These are phyloP conservation scores for Fusarium mundagurra DNA, from an alignment of 2,329 filamentous ascomycete genomes.

Conservation along the genomic window DNA sequence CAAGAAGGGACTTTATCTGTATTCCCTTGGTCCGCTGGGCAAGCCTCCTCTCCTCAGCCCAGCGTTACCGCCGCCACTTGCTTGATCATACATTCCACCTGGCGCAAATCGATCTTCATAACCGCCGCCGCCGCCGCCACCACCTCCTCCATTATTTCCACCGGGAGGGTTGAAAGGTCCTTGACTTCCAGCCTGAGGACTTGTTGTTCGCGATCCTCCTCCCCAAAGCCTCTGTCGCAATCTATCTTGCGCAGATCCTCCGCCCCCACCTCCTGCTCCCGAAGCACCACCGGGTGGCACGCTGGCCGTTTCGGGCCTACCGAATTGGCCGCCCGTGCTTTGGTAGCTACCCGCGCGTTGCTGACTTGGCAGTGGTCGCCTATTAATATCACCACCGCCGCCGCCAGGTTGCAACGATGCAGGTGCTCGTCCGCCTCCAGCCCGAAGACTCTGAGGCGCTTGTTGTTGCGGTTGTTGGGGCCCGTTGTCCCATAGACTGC, in stretches of 20 bases:
- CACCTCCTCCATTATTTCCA: slow-evolving; percentile 38
- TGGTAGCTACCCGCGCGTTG: slow-evolving; percentile 75
- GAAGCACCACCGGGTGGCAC: slow-evolving; percentile 45
- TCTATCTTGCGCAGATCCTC: slow-evolving; percentile 78
- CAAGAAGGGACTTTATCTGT: slow-evolving; percentile 42
- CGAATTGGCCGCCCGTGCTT: slow-evolving; percentile 46
- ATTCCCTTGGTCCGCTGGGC: slow-evolving; percentile 57
- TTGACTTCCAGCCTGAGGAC: slow-evolving; percentile 53
- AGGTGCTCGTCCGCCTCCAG: slow-evolving; percentile 51
- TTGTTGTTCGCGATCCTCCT: slow-evolving; percentile 64
- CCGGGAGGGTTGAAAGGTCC: slow-evolving; percentile 60
- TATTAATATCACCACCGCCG: slow-evolving; percentile 47
- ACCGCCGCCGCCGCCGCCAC: slow-evolving; percentile 46
- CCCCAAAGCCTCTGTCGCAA: slow-evolving; percentile 83
- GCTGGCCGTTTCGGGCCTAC: slow-evolving; percentile 38
- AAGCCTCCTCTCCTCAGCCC: slow-evolving; percentile 52
- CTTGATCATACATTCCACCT: slow-evolving; percentile 56
- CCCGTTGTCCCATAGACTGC: slow-evolving; percentile 67
- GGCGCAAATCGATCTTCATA: slow-evolving; percentile 60
- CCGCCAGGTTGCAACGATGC: slow-evolving; percentile 40
- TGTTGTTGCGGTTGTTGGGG: slow-evolving; percentile 45
- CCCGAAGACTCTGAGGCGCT: slow-evolving; percentile 56
- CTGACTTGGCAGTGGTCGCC: slow-evolving; percentile 46
- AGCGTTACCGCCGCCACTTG: slow-evolving; percentile 45
- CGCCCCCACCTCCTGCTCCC: slow-evolving; percentile 51